Percentiles rank a stretch among this genome's conserved stretches.
These are phyloP conservation scores for Colletotrichum sp. DNA, from an alignment of 2,329 filamentous ascomycete species.

Conservation along the genomic window DNA sequence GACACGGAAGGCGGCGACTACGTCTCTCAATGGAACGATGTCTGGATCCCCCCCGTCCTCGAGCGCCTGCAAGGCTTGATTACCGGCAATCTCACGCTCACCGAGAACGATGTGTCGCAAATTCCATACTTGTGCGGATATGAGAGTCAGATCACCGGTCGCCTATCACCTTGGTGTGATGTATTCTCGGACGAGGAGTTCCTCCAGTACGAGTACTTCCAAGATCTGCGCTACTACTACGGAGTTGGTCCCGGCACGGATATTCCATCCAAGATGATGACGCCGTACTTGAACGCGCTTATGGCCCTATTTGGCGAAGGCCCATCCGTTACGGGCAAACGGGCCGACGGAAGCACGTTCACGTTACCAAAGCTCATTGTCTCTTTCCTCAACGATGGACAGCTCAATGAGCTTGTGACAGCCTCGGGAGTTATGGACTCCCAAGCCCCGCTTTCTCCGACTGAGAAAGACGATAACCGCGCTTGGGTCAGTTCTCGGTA, in stretches of 20 bases:
- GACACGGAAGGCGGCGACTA: conserved; percentile 56
- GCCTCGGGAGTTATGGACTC: conserved; percentile 66
- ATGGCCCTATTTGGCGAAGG: conserved; percentile 57
- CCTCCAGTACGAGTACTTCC: conserved; percentile 68
- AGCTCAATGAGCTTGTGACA: conserved; percentile 65
- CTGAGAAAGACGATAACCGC: conserved; percentile 49
- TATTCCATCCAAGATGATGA: conserved; percentile 63
- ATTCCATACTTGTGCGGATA: conserved; percentile 76
- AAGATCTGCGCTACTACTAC: conserved; percentile 74
- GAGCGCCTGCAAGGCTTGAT: conserved; percentile 60
- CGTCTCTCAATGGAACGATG: conserved; percentile 50
- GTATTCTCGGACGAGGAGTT: conserved; percentile 68
- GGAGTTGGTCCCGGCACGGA: conserved; percentile 62
- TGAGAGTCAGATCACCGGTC: conserved; percentile 70
- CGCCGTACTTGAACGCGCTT: conserved; percentile 62
- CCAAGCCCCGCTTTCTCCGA: conserved; percentile 52
- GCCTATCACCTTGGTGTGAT: conserved; percentile 65
- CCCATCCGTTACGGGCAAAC: conserved; percentile 52
- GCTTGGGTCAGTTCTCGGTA: conserved; percentile 62
- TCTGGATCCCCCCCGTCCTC: conserved; percentile 58
- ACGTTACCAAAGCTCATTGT: conserved; percentile 62
- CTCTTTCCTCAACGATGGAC: conserved; percentile 70
- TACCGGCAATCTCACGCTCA: conserved; percentile 58
- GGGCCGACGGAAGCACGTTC: conserved; percentile 50
- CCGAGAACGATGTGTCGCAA: conserved; percentile 55